Evolutionary conservation across 495 filamentous ascomycete genomes (phyloP).

Genomic region (Sporormia fimetaria): DNA sequence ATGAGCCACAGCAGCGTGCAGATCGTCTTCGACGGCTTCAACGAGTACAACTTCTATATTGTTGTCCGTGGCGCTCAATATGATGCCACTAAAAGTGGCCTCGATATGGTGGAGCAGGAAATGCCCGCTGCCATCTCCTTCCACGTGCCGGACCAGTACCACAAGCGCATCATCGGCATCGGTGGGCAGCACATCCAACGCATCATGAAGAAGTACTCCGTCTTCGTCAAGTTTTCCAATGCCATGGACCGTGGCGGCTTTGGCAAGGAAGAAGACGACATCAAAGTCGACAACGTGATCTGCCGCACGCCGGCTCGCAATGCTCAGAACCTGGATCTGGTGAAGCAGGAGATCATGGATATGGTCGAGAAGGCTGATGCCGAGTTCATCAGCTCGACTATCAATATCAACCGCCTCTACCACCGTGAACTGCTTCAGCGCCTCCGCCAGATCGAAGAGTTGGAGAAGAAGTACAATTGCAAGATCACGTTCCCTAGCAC

Average conservation of each 20-base stretch:
- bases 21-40: constrained; percentile 97
- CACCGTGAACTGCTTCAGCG: constrained; percentile 86
- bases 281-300: constrained; percentile 98
- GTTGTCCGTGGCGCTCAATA: constrained; percentile 87
- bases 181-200: constrained; percentile 97
- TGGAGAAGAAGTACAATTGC: constrained; percentile 98
- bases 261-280: constrained; percentile 90
- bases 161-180: constrained; percentile 98
- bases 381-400: constrained; percentile 86
- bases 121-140: constrained; percentile 99
- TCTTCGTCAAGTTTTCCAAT: constrained; percentile 99
- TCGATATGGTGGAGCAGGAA: constrained; percentile 92
- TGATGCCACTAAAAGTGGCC: constrained; percentile 80
- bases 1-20: constrained; percentile 98
- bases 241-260: constrained; percentile 96
- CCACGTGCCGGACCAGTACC: constrained; percentile 98
- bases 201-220: constrained; percentile 99
- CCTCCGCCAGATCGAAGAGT: constrained; percentile 76
- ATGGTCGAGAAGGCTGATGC: constrained; percentile 98
- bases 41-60: constrained; percentile 99
- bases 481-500: constrained; percentile 96
- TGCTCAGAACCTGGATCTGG: constrained; percentile 86
- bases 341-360: constrained; percentile 98
- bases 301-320: constrained; percentile 96
- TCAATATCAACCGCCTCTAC: constrained; percentile 87